A percentile compares a stretch with the other conserved stretches of the same genome.
Evolutionary conservation across 1,284 basidiomycete genomes (phyloP).

Genomic region (Tilletia indica): DNA sequence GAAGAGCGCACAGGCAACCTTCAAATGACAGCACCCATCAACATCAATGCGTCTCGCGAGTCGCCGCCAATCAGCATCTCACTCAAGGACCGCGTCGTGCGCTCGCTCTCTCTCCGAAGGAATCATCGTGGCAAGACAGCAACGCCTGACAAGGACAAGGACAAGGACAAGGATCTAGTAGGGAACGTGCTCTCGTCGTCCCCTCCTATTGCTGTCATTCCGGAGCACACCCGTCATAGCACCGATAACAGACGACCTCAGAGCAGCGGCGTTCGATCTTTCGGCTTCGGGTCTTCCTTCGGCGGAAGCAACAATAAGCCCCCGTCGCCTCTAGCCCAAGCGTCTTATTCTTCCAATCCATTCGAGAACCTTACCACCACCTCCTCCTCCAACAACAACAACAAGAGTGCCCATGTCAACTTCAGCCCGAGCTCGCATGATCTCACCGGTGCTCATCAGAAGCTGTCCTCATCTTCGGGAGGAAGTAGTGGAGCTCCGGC

Average conservation of each 20-base stretch:
- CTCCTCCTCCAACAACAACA: too few relatives aligned
- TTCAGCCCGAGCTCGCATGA: constrained; percentile 9
- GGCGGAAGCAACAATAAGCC: neutral
- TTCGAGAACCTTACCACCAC: neutral
- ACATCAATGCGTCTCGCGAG: neutral
- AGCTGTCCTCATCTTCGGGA: neutral
- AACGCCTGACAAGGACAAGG: neutral
- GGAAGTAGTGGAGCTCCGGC: neutral
- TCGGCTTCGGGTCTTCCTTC: constrained; percentile 3
- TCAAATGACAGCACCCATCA: constrained; percentile 5
- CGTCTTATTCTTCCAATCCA: neutral
- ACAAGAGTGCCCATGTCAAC: neutral
- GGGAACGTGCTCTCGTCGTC: neutral
- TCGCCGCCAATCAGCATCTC: neutral
- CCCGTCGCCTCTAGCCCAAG: neutral
- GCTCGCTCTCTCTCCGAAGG: constrained; percentile 5
- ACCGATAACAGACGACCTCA: neutral
- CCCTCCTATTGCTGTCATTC: neutral
- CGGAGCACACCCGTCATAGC: neutral
- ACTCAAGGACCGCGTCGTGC: constrained; percentile 17
- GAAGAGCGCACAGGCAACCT: too few relatives aligned
- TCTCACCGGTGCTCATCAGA: neutral
- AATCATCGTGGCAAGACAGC: neutral
- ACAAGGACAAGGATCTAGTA: neutral
- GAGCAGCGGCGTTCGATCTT: neutral